Evolutionary conservation across 2,329 filamentous ascomycete genomes (phyloP), one percentile per base, ranked within the genome.

Genomic region (Arthroderma uncinatum): DNA sequence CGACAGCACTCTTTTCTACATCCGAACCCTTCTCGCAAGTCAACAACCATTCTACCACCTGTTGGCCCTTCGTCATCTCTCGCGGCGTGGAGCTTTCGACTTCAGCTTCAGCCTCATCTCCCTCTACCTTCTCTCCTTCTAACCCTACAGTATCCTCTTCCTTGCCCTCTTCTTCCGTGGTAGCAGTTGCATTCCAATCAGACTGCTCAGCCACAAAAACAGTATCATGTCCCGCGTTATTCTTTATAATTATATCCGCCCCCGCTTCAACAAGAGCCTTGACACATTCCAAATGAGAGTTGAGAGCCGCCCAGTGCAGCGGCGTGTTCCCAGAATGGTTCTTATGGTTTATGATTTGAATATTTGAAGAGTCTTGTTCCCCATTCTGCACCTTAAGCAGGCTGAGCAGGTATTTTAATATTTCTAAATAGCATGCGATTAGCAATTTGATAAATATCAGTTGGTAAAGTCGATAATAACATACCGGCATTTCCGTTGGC

Each of bases 261-360:
- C 89, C 90, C 2, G 82, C 77, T 47, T 84, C 82, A 1, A 95
- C 78, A 10, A 98, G 79, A 0, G 83, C 73, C 74, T 91, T 87
- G 5, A 95, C 89, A 2, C 84, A 82, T 4, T 85, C 81, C 2
- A 97, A 75, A 66, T 96, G 91, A 1, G 91, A 91, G 56, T 94
- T 93, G 57, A 96, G 76, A 0, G 89, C 87, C 0, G 92, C 92
- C 91, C 91, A 97, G 74, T 98, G 93, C 58, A 98, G 77, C 0
- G 89, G 82, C 0, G 92, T 96, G 74, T 96, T 97, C 47, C 90
- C 91, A 48, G 87, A 85, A 60, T 83, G 77, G 67, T 98, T 98
- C 60, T 81, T 78, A 70, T 75, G 71, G 68, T 77, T 73, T 53
- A 77, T 56, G 2, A 75, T 64, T 44, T 19, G 50, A 53, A 36